Evolutionary conservation across 371 early-diverging fungal species (phyloP).

Genomic region (Syncephalastrum sp.): DNA sequence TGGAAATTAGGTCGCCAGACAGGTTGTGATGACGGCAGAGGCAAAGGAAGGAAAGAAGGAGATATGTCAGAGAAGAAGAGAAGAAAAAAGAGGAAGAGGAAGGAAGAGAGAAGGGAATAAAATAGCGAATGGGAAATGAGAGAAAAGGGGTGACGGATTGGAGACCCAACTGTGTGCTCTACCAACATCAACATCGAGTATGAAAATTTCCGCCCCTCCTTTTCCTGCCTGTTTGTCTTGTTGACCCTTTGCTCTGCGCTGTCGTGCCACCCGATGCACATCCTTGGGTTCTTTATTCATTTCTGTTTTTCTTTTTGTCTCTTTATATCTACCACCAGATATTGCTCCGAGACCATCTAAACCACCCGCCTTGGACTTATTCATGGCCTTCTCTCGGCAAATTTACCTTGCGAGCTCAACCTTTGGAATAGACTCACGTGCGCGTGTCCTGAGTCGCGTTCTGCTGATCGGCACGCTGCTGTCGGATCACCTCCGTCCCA

Average conservation of each 20-base stretch:
- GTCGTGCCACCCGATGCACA: too few relatives aligned
- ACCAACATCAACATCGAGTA: constrained; percentile 1
- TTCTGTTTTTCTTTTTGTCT: constrained; percentile 1
- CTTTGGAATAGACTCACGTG: too few relatives aligned
- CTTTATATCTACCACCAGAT: constrained; percentile 1
- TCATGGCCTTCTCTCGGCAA: too few relatives aligned
- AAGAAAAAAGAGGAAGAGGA: constrained; percentile 7
- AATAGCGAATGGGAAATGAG: constrained; percentile 7
- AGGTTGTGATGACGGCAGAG: constrained; percentile 1
- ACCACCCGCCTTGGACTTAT: too few relatives aligned
- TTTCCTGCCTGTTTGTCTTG: constrained; percentile 3
- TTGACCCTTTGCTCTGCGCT: too few relatives aligned
- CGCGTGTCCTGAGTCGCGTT: too few relatives aligned
- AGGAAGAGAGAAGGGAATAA: constrained; percentile 6
- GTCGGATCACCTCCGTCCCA: too few relatives aligned
- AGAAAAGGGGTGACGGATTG: constrained; percentile 10
- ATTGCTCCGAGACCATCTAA: too few relatives aligned
- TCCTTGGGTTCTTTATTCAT: constrained; percentile 1
- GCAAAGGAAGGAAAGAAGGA: constrained; percentile 11
- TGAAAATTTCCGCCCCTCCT: constrained; percentile 20
- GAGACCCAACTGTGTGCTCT: constrained; percentile 17
- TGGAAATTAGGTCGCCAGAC: not conserved
- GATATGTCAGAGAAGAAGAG: constrained; percentile 4
- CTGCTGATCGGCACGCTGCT: too few relatives aligned
- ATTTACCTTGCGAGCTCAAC: too few relatives aligned